Conservation (phyloP, 2,329 filamentous ascomycete species). For the Parastagonospora nodorum region DNA sequence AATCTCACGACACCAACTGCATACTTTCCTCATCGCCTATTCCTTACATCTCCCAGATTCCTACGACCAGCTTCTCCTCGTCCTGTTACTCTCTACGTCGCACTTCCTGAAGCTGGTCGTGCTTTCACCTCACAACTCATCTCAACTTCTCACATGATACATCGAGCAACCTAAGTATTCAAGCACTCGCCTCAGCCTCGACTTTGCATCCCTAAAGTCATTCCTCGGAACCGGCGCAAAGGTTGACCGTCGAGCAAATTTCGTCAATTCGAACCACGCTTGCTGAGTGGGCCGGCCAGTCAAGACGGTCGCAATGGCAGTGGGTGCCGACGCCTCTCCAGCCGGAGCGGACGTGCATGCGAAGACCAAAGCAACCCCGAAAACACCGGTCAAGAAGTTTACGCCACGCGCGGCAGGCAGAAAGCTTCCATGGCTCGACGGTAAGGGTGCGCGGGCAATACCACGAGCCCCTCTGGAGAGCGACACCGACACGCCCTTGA, state of each 20-base stretch:
- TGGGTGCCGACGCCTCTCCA: too few species aligned
- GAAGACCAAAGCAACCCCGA: background rate
- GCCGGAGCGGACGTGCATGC: background rate
- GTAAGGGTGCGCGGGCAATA: slow-evolving; percentile 15
- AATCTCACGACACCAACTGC: slow-evolving; percentile 4
- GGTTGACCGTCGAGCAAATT: too few species aligned
- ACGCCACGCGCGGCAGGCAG: slow-evolving; percentile 16
- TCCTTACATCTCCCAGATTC: slow-evolving; percentile 4
- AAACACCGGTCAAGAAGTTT: slow-evolving; percentile 12
- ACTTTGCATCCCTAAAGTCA: background rate
- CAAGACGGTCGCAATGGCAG: too few species aligned
- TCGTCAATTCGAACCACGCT: too few species aligned
- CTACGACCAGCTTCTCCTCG: slow-evolving; percentile 19
- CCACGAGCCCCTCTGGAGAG: slow-evolving; percentile 1
- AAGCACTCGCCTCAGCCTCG: background rate
- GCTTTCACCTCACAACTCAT: slow-evolving; percentile 1
- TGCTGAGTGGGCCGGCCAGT: too few species aligned
- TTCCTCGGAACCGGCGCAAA: background rate
- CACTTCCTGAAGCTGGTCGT: slow-evolving; percentile 19
- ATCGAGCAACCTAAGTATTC: too few species aligned
- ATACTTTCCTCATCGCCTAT: slow-evolving; percentile 14
- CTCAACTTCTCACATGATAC: background rate
- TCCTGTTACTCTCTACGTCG: background rate
- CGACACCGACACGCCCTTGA: slow-evolving; percentile 2
- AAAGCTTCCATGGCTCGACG: slow-evolving; percentile 40